phyloP scores from a whole-genome alignment of 139 green algal genomes.

The Chlamydomonas eustigma region DNA sequence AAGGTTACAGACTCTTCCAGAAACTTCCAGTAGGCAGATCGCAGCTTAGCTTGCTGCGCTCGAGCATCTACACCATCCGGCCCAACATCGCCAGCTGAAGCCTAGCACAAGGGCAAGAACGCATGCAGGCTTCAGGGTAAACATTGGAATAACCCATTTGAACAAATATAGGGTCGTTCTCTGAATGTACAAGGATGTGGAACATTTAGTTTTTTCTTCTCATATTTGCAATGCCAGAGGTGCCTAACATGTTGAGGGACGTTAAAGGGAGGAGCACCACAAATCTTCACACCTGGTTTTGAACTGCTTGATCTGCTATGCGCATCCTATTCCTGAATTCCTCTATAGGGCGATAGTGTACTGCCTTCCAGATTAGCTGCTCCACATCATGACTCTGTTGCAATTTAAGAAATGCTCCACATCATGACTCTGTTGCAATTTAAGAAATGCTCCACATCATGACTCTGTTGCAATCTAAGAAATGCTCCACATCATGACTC shows the following conservation, averaged over 20 bases:
- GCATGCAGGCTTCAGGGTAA: not conserved
- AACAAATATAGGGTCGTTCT: too few relatives aligned
- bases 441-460: too few relatives aligned
- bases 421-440: too few relatives aligned
- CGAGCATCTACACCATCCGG: constrained; percentile 27
- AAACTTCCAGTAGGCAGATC: constrained; percentile 50
- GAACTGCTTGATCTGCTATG: constrained; percentile 20
- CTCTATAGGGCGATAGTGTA: constrained; percentile 72
- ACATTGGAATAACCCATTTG: not conserved
- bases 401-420: not conserved
- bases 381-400: constrained; percentile 6
- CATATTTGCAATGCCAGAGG: too few relatives aligned
- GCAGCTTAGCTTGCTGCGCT: constrained; percentile 14
- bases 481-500: too few relatives aligned
- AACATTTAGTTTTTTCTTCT: too few relatives aligned
- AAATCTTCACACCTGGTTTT: not conserved
- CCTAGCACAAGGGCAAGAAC: not conserved
- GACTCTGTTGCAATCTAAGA: too few relatives aligned
- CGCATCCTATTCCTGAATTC: constrained; percentile 59
- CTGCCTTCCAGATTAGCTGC: constrained; percentile 59
- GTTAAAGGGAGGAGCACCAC: too few relatives aligned
- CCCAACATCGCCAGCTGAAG: constrained; percentile 13
- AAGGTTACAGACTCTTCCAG: constrained; percentile 56
- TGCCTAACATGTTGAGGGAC: too few relatives aligned
- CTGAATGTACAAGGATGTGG: too few relatives aligned